These are phyloP conservation scores for Pezicula carpinea DNA, from an alignment of 2,329 filamentous ascomycete species.

Conservation along the genomic window DNA sequence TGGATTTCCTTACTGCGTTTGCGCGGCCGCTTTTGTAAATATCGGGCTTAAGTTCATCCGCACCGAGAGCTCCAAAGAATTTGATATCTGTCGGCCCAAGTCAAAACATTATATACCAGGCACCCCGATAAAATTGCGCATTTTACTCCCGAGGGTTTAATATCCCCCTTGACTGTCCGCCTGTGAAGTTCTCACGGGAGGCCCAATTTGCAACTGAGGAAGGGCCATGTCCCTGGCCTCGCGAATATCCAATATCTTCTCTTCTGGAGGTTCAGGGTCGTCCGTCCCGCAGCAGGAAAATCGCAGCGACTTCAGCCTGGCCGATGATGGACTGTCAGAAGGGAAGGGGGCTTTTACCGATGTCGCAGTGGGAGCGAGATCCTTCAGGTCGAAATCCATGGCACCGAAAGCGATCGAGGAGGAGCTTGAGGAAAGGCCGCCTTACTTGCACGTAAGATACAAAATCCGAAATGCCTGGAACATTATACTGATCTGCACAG, in stretches of 20 bases:
- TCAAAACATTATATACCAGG: too few species aligned
- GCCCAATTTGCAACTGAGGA: constrained; percentile 16
- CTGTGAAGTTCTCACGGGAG: too few species aligned
- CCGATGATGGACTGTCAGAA: constrained; percentile 31
- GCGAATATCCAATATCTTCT: constrained; percentile 47
- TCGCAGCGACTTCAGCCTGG: constrained; percentile 26
- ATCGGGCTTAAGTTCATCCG: background rate
- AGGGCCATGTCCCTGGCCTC: constrained; percentile 54
- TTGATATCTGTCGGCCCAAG: too few species aligned
- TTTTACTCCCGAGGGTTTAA: too few species aligned
- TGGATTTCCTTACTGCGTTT: too few species aligned
- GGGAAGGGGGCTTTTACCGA: constrained; percentile 26
- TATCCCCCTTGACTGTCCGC: too few species aligned
- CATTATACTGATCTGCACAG: constrained; percentile 39
- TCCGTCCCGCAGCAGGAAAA: constrained; percentile 15
- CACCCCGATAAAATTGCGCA: too few species aligned
- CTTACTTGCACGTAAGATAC: constrained; percentile 57
- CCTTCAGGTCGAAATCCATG: constrained; percentile 21
- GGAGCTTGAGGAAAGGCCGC: constrained; percentile 47
- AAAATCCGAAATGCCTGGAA: constrained; percentile 5
- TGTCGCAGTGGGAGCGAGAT: constrained; percentile 23
- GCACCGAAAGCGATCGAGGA: constrained; percentile 35
- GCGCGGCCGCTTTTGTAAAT: background rate
- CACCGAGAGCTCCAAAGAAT: too few species aligned
- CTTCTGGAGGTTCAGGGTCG: constrained; percentile 27